Percentiles rank a stretch among this genome's conserved stretches.
phyloP scores from a whole-genome alignment of 148 eudicot species.

The Rhododendron ovatum region DNA sequence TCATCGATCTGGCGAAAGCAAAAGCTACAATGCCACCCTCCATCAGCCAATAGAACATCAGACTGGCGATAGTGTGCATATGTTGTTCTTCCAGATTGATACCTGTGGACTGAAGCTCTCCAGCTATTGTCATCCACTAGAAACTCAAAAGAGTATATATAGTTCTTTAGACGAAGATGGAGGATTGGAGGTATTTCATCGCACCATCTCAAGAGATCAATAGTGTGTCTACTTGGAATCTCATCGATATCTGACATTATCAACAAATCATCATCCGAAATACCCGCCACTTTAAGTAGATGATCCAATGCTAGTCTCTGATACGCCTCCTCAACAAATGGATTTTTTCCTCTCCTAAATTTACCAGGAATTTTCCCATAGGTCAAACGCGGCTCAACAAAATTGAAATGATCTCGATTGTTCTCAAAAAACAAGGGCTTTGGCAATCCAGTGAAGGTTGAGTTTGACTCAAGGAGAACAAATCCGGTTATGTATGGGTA shows the following conservation, averaged over 20 bases:
- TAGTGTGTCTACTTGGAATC: constrained; percentile 77
- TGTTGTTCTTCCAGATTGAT: constrained; percentile 53
- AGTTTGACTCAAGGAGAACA: constrained; percentile 76
- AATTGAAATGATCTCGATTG: constrained; percentile 47
- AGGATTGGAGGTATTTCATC: constrained; percentile 60
- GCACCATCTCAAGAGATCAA: constrained; percentile 81
- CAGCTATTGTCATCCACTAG: constrained; percentile 63
- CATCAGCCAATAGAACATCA: constrained; percentile 54
- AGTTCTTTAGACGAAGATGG: constrained; percentile 66
- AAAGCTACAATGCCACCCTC: constrained; percentile 91
- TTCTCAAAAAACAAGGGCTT: constrained; percentile 52
- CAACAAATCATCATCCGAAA: constrained; percentile 64
- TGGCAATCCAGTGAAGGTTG: constrained; percentile 67
- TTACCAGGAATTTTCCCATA: constrained; percentile 66
- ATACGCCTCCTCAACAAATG: constrained; percentile 78
- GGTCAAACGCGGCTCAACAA: constrained; percentile 62
- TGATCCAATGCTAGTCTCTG: constrained; percentile 75
- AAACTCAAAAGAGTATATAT: constrained; percentile 71
- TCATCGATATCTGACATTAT: constrained; percentile 86
- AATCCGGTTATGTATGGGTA: constrained; percentile 64
- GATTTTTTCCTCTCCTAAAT: constrained; percentile 54
- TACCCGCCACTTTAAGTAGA: constrained; percentile 59
- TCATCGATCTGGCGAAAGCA: constrained; percentile 65
- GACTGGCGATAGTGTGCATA: constrained; percentile 77
- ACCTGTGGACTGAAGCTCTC: constrained; percentile 74